phyloP scores from a whole-genome alignment of 805 yeast species.

The Candida railenensis region DNA sequence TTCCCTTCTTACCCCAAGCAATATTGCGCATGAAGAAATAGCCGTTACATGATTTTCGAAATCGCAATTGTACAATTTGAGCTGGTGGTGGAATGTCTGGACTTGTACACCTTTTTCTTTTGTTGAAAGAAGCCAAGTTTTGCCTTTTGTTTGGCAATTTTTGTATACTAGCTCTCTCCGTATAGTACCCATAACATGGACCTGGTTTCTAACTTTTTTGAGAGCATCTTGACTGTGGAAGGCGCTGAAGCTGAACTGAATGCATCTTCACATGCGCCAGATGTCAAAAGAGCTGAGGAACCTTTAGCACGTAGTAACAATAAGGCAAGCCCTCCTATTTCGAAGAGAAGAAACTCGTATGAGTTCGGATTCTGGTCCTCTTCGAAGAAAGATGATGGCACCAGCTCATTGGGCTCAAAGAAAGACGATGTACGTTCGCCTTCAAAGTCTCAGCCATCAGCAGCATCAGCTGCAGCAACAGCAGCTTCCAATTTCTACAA shows the following conservation, averaged over 20 bases:
- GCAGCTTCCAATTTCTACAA: neutral
- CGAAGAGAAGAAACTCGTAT: neutral
- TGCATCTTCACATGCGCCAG: conserved; percentile 5
- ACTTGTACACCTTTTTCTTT: too few species aligned
- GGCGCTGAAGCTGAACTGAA: neutral
- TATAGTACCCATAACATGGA: conserved; percentile 23
- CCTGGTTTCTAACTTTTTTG: conserved; percentile 36
- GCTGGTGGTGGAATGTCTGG: too few species aligned
- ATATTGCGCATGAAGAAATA: too few species aligned
- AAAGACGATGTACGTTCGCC: neutral
- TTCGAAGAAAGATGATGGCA: neutral
- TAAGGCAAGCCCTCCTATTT: neutral
- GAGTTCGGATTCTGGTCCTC: conserved; percentile 1
- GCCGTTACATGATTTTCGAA: too few species aligned
- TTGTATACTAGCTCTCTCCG: neutral
- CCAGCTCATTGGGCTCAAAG: neutral
- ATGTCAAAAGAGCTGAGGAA: conserved; percentile 3
- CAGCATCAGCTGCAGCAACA: conserved; percentile 1
- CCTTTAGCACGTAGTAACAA: conserved; percentile 2
- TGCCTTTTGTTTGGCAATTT: neutral
- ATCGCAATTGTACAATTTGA: too few species aligned
- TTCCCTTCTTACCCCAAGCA: too few species aligned
- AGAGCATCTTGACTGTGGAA: conserved; percentile 33
- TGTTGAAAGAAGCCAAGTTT: too few species aligned
- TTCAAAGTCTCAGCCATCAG: neutral